Conservation (phyloP, 306 rosid species). For the Glycine soja region DNA sequence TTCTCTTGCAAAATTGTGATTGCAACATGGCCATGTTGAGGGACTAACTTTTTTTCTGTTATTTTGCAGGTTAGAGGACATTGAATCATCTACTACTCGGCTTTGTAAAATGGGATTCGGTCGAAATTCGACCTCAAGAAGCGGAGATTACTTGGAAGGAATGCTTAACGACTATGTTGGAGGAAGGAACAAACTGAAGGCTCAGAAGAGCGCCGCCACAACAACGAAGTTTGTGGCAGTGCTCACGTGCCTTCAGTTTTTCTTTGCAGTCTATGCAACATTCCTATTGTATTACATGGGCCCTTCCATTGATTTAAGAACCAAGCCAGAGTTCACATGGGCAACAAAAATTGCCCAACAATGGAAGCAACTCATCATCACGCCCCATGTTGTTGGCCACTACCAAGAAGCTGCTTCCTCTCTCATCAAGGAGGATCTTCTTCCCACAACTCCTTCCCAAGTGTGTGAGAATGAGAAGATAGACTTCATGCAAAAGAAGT, state of each 20-base stretch:
- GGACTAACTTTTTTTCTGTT: constrained; percentile 32
- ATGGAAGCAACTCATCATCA: constrained; percentile 73
- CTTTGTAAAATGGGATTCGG: constrained; percentile 55
- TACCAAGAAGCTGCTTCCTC: constrained; percentile 70
- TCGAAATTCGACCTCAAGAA: constrained; percentile 52
- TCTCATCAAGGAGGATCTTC: constrained; percentile 53
- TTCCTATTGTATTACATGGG: constrained; percentile 88
- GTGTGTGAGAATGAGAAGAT: constrained; percentile 85
- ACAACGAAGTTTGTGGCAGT: constrained; percentile 64
- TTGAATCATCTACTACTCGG: constrained; percentile 17
- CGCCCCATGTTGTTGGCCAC: constrained; percentile 70
- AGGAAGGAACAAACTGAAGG: constrained; percentile 63
- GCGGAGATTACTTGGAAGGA: constrained; percentile 83
- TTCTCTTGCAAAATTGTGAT: constrained; percentile 3
- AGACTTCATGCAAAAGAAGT: constrained; percentile 91
- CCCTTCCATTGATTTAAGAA: constrained; percentile 74
- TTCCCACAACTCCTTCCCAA: constrained; percentile 52
- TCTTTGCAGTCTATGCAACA: constrained; percentile 89
- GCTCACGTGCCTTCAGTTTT: constrained; percentile 87
- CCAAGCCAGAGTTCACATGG: constrained; percentile 85
- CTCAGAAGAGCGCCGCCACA: constrained; percentile 56
- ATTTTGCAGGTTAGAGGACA: constrained; percentile 52
- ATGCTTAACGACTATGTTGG: constrained; percentile 80
- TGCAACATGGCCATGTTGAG: neutral
- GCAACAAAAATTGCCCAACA: constrained; percentile 81